These are phyloP conservation scores for Plasmodium reichenowi DNA, from an alignment of 169 alveolate species.

Conservation along the genomic window DNA sequence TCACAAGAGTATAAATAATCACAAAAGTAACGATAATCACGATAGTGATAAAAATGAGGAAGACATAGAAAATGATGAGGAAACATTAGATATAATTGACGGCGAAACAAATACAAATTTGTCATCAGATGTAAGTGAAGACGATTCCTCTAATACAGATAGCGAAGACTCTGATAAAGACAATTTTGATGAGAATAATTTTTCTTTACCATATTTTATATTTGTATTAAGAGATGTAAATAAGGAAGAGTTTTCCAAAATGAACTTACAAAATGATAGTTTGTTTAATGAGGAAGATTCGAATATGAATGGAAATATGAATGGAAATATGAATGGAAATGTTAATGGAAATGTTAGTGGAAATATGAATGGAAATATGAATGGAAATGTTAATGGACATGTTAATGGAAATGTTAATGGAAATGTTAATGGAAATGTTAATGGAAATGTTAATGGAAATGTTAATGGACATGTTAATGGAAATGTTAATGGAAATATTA, in stretches of 20 bases:
- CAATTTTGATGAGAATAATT: conserved; percentile 5
- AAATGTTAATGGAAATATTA: too few species aligned
- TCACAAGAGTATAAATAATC: background rate
- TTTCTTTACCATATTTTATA: conserved; percentile 29
- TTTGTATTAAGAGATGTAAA: conserved; percentile 45
- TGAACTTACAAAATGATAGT: conserved; percentile 1
- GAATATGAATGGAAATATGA: background rate
- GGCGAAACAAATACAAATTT: background rate
- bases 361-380: too few species aligned
- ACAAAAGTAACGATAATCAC: background rate
- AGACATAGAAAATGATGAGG: background rate
- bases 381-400: too few species aligned
- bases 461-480: background rate
- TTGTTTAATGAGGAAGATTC: background rate
- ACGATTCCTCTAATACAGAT: background rate
- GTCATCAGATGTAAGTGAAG: background rate
- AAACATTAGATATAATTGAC: background rate
- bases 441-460: too few species aligned
- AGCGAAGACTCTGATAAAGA: background rate
- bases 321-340: too few species aligned
- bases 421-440: too few species aligned
- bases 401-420: too few species aligned
- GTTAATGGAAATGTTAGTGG: too few species aligned
- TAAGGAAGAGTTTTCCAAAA: background rate
- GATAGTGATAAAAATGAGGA: too few species aligned